Evolutionary conservation across 106 monocot genomes (phyloP).

Genomic region (Dactylorhiza incarnata): DNA sequence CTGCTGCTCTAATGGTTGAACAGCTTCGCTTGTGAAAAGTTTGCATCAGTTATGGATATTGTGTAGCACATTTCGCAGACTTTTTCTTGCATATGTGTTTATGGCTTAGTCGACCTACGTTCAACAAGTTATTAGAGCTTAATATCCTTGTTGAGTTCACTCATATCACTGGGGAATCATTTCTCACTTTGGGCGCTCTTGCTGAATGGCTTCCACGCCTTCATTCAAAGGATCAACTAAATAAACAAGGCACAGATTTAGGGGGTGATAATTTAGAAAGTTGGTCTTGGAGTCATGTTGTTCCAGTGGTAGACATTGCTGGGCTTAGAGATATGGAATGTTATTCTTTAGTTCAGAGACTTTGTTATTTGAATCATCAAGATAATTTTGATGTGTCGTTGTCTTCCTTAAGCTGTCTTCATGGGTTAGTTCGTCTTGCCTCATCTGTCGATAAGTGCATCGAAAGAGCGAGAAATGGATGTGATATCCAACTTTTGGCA

Average conservation of each 20-base stretch:
- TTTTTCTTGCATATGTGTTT: conserved; percentile 68
- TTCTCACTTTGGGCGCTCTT: conserved; percentile 57
- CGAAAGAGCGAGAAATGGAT: conserved; percentile 39
- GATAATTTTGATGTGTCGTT: conserved; percentile 39
- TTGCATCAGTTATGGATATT: conserved; percentile 80
- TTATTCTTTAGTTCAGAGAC: too few species aligned
- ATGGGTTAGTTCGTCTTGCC: conserved; percentile 48
- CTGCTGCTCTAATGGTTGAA: conserved; percentile 61
- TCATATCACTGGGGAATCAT: conserved; percentile 63
- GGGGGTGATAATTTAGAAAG: conserved; percentile 30
- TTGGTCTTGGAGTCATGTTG: conserved; percentile 90
- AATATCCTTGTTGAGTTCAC: conserved; percentile 61
- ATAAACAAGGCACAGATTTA: conserved; percentile 13
- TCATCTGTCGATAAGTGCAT: conserved; percentile 47
- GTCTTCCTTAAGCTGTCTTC: conserved; percentile 60
- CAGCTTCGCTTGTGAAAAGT: conserved; percentile 88
- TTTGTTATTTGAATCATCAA: too few species aligned
- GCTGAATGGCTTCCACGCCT: conserved; percentile 65
- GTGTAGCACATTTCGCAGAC: conserved; percentile 61
- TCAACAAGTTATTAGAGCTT: conserved; percentile 50
- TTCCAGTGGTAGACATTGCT: too few species aligned
- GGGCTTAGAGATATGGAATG: too few species aligned
- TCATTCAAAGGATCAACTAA: conserved; percentile 53
- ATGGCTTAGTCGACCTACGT: conserved; percentile 59
- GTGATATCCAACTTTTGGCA: conserved; percentile 8